Base-by-base conservation (phyloP, 2,329 filamentous ascomycete species). In the Penicillium sp. region DNA sequence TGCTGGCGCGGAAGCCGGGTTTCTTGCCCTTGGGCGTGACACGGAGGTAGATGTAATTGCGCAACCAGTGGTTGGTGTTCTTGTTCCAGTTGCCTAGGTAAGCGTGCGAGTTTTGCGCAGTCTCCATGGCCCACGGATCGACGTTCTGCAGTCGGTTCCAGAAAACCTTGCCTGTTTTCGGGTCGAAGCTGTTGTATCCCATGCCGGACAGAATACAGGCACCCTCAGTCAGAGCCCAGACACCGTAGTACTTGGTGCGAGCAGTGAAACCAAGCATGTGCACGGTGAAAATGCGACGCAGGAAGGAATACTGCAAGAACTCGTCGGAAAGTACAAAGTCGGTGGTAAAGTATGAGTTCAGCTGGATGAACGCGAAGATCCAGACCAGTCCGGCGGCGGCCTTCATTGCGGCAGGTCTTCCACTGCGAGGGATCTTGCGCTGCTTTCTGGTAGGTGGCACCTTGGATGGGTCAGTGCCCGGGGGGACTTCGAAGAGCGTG, bases 31-130 rank as follows among this genome's bases (percentile, higher is more conserved):
- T 89, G 0, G 94, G 94, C 0, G 94, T 99, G 3, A 99, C 94
- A 25, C 94, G 88, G 48, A 99, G 82, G 72, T 97, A 99, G 66
- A 99, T 83, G 71, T 97, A 99, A 75, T 97, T 96, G 47, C 93
- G 86, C 60, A 99, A 80, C 94, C 94, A 99, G 69, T 91, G 86
- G 74, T 97, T 99, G 13, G 94, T 99, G 76, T 97, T 97, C 79
- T 97, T 96, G 75, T 99, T 99, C 94, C 94, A 99, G 69, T 86
- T 89, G 49, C 88, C 93, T 3, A 99, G 83, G 68, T 94, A 97
- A 1, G 86, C 92, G 53, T 93, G 87, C n/a, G 90, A 90, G 73
- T 97, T 99, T 76, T 97, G 93, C 1, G 93, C 94, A 0, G 86
- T 82, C 77, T 99, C 94, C 29, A 99, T 90, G 2, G 85, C 86